phyloP scores from a whole-genome alignment of 305 asterid species.

The Fraxinus ornus region DNA sequence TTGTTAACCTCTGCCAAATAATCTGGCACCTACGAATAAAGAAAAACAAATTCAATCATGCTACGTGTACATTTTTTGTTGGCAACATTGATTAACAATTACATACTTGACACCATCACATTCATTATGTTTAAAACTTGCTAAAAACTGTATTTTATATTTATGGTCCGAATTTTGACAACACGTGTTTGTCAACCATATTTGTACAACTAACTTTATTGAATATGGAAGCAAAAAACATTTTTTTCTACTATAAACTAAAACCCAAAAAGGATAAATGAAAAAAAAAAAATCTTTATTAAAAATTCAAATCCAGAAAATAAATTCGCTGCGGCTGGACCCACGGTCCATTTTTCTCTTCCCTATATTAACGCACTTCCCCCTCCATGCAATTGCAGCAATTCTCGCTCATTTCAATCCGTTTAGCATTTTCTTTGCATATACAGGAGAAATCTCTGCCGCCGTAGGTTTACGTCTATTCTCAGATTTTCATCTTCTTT shows the following conservation, averaged over 20 bases:
- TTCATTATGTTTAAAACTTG: no score
- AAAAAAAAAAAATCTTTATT: background rate
- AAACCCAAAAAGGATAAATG: background rate
- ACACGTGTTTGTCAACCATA: no score
- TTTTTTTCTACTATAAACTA: background rate
- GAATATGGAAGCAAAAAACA: background rate
- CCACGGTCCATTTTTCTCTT: slow-evolving; percentile 24
- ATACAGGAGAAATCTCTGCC: background rate
- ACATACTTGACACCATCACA: no score
- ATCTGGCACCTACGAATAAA: slow-evolving; percentile 19
- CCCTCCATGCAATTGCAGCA: slow-evolving; percentile 69
- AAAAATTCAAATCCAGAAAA: background rate
- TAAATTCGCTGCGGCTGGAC: slow-evolving; percentile 29
- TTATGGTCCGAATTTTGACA: no score
- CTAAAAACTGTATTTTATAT: no score
- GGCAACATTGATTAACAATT: no score
- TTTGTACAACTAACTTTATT: no score
- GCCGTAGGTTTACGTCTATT: slow-evolving; percentile 36
- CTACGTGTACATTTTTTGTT: no score
- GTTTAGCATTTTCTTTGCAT: slow-evolving; percentile 28
- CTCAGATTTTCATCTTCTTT: background rate
- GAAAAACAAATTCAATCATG: background rate
- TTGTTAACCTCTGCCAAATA: slow-evolving; percentile 29
- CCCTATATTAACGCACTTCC: slow-evolving; percentile 47
- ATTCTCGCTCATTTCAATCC: slow-evolving; percentile 57